Conservation (phyloP, 1,139 yeast genomes). For the Sugiyamaella novakii region DNA sequence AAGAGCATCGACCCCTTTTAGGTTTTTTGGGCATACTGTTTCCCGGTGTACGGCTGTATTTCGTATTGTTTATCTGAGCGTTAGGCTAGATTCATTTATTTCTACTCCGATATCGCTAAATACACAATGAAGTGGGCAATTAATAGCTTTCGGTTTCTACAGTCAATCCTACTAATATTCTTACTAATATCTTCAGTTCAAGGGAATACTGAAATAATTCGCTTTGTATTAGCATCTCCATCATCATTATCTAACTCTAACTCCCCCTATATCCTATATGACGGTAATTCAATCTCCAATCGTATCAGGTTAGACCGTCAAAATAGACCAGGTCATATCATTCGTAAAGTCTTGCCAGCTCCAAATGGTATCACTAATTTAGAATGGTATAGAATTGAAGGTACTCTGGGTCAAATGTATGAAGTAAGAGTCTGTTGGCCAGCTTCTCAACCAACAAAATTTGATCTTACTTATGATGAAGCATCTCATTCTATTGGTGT, state of each 20-base stretch:
- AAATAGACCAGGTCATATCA: constrained; percentile 5
- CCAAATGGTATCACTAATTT: constrained; percentile 3
- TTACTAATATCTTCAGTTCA: not conserved
- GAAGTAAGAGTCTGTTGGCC: constrained; percentile 44
- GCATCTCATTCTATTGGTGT: constrained; percentile 25
- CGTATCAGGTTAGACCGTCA: constrained; percentile 8
- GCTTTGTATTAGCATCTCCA: not conserved
- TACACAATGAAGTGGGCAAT: no score
- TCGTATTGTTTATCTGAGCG: no score
- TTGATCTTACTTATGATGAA: constrained; percentile 31
- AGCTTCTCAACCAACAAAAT: constrained; percentile 40
- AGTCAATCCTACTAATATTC: not conserved
- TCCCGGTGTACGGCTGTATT: no score
- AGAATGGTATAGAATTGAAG: constrained; percentile 18
- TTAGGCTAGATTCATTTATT: no score
- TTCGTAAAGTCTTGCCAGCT: constrained; percentile 4
- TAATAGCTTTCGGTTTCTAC: no score
- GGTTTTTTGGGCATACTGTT: no score
- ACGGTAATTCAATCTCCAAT: constrained; percentile 7
- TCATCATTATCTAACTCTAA: not conserved
- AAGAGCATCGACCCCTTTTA: no score
- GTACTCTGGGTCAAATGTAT: constrained; percentile 31
- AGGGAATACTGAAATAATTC: constrained; percentile 15
- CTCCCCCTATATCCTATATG: constrained; percentile 1
- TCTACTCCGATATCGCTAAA: no score